Percentiles rank a stretch among this genome's conserved stretches.
phyloP scores from a whole-genome alignment of 2,329 filamentous ascomycete genomes.

The Neurospora sp. region DNA sequence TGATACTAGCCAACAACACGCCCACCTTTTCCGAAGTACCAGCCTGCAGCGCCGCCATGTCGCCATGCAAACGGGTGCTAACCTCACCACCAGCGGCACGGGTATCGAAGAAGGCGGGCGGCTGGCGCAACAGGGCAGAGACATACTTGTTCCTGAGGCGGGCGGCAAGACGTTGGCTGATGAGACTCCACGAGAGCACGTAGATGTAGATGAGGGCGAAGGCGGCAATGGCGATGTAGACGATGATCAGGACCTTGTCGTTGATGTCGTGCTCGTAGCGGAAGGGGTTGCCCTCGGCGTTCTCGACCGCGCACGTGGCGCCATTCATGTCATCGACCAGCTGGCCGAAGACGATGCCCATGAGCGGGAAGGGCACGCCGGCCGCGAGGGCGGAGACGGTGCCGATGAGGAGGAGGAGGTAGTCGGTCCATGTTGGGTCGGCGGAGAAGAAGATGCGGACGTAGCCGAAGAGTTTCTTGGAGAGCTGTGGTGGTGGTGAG shows the following conservation, averaged over 20 bases:
- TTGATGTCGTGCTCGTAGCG: constrained; percentile 16
- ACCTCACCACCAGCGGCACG: constrained; percentile 50
- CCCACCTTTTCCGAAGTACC: constrained; percentile 65
- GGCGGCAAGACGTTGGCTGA: constrained; percentile 53
- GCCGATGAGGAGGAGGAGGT: constrained; percentile 27
- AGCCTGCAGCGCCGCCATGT: constrained; percentile 56
- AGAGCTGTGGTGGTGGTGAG: not conserved
- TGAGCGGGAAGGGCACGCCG: constrained; percentile 45
- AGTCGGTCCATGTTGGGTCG: constrained; percentile 22
- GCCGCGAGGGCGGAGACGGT: constrained; percentile 35
- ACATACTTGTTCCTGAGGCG: constrained; percentile 54
- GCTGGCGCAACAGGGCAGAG: constrained; percentile 47
- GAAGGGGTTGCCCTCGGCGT: constrained; percentile 7
- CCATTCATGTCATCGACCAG: constrained; percentile 42
- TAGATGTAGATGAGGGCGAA: constrained; percentile 57
- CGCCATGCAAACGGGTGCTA: constrained; percentile 51
- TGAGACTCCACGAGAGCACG: constrained; percentile 53
- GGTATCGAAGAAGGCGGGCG: constrained; percentile 54
- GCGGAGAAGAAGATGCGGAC: constrained; percentile 20
- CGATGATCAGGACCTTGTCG: constrained; percentile 30
- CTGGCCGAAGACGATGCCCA: constrained; percentile 46
- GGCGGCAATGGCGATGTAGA: constrained; percentile 54
- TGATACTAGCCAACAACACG: constrained; percentile 49
- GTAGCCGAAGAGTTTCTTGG: constrained; percentile 17
- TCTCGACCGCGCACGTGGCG: constrained; percentile 30